Evolutionary conservation across 139 green algal genomes (phyloP).

Genomic region (Volvox reticuliferus): DNA sequence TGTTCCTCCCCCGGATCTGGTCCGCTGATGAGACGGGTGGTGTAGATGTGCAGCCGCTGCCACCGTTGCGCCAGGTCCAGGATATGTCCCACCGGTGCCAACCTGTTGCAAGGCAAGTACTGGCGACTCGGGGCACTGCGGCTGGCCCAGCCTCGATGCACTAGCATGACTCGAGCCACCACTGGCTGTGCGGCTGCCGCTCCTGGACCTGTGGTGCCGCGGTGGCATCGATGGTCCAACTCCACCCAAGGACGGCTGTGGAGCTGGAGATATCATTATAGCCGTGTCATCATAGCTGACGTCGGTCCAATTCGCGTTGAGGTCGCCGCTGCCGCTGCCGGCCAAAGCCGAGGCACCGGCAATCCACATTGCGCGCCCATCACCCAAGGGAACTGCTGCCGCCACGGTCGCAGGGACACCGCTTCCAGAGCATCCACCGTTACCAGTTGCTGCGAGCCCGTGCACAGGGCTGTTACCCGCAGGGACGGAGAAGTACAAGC

Average conservation of each 20-base stretch:
- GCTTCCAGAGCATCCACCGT: conserved; percentile 11
- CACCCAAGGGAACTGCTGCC: not conserved
- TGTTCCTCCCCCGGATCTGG: not conserved
- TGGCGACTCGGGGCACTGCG: conserved; percentile 4
- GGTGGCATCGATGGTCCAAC: not conserved
- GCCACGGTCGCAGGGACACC: not conserved
- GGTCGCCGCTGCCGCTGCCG: conserved; percentile 4
- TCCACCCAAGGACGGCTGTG: not conserved
- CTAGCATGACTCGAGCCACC: not conserved
- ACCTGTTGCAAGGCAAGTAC: not conserved
- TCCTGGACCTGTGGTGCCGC: conserved; percentile 28
- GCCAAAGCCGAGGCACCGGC: not conserved
- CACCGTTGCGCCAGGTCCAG: not conserved
- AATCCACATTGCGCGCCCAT: not conserved
- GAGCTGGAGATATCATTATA: not conserved
- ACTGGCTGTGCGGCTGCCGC: conserved; percentile 36
- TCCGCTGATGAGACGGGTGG: not conserved
- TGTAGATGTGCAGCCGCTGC: not conserved
- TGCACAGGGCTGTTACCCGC: not conserved
- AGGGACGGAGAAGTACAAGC: conserved; percentile 25
- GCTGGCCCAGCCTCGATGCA: not conserved
- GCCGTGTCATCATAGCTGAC: conserved; percentile 7
- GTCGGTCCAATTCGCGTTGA: conserved; percentile 10
- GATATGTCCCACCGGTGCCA: not conserved
- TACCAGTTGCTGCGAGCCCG: not conserved